Evolutionary conservation across 208 protist species (phyloP), one percentile per base, ranked within the genome.

Genomic region (Leishmania mexicana): DNA sequence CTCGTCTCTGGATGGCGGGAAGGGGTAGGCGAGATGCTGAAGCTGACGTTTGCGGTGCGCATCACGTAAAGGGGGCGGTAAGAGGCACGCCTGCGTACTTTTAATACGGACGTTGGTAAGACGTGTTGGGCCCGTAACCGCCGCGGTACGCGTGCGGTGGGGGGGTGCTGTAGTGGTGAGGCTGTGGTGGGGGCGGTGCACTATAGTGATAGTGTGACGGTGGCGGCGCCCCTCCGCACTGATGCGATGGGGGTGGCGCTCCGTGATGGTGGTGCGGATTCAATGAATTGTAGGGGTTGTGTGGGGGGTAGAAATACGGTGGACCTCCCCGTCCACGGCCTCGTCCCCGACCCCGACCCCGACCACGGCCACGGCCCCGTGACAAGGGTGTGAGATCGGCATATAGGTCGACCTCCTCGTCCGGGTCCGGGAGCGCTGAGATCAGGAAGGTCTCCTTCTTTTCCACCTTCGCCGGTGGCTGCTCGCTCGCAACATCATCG

Each of bases 341-440:
- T 38, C 82, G 70, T 19, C 83, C 83, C 21, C 86, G 72, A 4
- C 79, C 82, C 15, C 80, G 78, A 28, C 86, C 86, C 11, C 76
- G 82, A 13, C 85, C 84, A 21, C 83, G 81, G 5, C 78, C 83
- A 47, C 81, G 75, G 15, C 83, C 75, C 45, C 68, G 67, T 75
- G 35, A 38, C 24, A 49, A 19, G 51, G 74, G 62, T 45, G 83
- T 76, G 78, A 95, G 83, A 76, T 84, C 90, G 2, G 92, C 92
- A 81, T 95, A 95, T 60, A 95, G 86, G 79, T 95, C 92, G 35
- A 88, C 82, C 73, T 95, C 92, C 6, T 86, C 81, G n/a, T 83
- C 60, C 49, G 87, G 79, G n/a, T 83, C 87, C 17, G 81, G 73
- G 31, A 73, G 13, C 1, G 89, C 78, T 21, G 83, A 85, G 47